Conservation (phyloP, 208 protist genomes). For the Crithidia sp. region DNA sequence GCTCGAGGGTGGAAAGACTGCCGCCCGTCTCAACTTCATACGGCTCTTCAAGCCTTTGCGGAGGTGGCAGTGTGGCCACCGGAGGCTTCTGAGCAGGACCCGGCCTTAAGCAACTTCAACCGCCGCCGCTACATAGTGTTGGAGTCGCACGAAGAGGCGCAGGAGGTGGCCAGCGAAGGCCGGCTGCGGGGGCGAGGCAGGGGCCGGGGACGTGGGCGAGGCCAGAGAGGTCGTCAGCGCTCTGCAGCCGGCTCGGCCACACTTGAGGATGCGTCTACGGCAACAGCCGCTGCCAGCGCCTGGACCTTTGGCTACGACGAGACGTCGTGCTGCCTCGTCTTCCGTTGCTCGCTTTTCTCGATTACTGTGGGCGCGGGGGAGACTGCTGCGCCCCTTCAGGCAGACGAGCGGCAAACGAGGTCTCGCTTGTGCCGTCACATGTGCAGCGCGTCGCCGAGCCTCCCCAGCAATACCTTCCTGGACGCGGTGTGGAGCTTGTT, state of each 20-base stretch:
- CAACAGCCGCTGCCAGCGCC: not conserved
- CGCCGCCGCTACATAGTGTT: slow-evolving; percentile 1
- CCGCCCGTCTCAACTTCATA: slow-evolving; percentile 12
- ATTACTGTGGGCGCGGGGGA: not conserved
- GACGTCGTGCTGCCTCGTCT: not conserved
- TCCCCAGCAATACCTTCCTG: slow-evolving; percentile 25
- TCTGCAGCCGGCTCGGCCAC: not conserved
- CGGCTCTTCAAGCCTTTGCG: slow-evolving; percentile 15
- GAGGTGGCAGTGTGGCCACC: slow-evolving; percentile 20
- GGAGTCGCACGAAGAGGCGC: not conserved
- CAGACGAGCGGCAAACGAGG: not conserved
- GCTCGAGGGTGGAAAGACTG: slow-evolving; percentile 17
- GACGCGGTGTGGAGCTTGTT: slow-evolving; percentile 34
- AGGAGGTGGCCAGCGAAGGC: not conserved
- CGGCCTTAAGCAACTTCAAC: not conserved
- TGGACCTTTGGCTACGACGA: slow-evolving; percentile 8
- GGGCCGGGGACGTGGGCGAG: not conserved
- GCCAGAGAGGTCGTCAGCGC: not conserved
- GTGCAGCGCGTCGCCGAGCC: not conserved
- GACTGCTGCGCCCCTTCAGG: not conserved
- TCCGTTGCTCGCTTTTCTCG: slow-evolving; percentile 18
- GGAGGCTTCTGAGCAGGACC: not conserved
- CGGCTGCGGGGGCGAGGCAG: not conserved
- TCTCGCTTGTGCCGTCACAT: not conserved
- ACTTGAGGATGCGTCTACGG: not conserved